Base-by-base conservation (phyloP, 805 yeast genomes). In the Schwanniomyces occidentalis region DNA sequence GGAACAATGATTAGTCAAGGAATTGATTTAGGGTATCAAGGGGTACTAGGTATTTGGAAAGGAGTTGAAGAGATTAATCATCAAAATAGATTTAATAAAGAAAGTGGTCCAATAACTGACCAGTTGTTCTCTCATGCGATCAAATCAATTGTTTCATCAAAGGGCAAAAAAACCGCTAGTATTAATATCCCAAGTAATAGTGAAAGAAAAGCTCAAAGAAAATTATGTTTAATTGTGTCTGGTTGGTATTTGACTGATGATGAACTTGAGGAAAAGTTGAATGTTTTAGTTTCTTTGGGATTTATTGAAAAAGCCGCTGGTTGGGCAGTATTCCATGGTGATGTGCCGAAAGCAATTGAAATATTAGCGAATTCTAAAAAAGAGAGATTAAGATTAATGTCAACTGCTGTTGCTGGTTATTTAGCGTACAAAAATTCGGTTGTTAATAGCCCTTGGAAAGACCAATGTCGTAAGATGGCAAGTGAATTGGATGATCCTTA, bases 311-410 rank as follows among this genome's bases (percentile, higher is more conserved):
- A 91, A 53, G 98, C 99, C 1, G 99, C 97, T 1, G 98, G 95
- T 0, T 87, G 96, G 95, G 97, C 97, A 0, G 90, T 89, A 0
- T 91, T 91, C 58, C 91, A 87, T 54, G 96, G 95, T 5, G 86
- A 89, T 56, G 85, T 91, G 2, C 73, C 76, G 2, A 73, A 80
- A 32, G 95, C 97, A 0, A 85, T 90, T 4, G 79, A 78, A 27
- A 82, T 88, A n/a, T 64, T 91, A 35, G 78, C 85, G 0, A 69
- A 76, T n/a, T 78, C 95, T 2, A 80, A 80, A 31, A 80, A 76
- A 38, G 89, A 84, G 53, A 65, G 81, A 35, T 68, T 86, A 29
- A 63, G 84, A 32, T 71, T 91, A 29, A 89, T 91, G 74, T 88
- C 96, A 0, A 84, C 98, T 0, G 97, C 98, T 0, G 85, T 89